Base-by-base conservation (phyloP, 2,329 filamentous ascomycete species). In the Lomentospora prolificans region DNA sequence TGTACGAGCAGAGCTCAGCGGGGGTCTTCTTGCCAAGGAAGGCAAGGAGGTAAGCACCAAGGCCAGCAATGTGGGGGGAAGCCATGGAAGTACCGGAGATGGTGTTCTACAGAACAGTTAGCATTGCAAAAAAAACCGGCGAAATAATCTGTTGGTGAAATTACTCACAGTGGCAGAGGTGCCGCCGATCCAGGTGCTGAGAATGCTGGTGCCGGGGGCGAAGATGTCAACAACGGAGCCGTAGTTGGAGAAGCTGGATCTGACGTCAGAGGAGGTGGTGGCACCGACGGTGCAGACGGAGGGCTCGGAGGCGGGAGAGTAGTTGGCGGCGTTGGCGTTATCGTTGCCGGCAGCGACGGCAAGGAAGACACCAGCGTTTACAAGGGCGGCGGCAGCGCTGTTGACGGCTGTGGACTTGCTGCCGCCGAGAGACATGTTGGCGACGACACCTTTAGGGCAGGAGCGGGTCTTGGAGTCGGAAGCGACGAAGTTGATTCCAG, bases 51-150 rank as follows among this genome's bases (percentile, higher is more conserved):
- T 75, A 75, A 46, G 55, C 51, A 14, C 60, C 79, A n/a, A 86
- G 65, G 9, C 83, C 83, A 27, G 79, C 72, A 55, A 86, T 72
- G 63, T 85, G 81, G 0, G 82, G n/a, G 2, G 75, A 70, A 2
- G 82, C 79, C 81, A 85, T 85, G 36, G 76, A 81, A 4, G 83
- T 86, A 30, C 82, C 83, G 12, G 73, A 77, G 62, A 82, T 72
- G 28, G 64, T 72, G 51, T 68, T 68, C 58, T 60, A 2, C 44
- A 10, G 17, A 10, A 3, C 44, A 33, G 30, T n/a, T n/a, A n/a
- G n/a, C n/a, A n/a, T n/a, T n/a, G n/a, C n/a, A n/a, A n/a, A n/a
- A n/a, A n/a, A n/a, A n/a, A n/a, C n/a, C n/a, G n/a, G n/a, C n/a
- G n/a, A n/a, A n/a, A n/a, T n/a, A n/a, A n/a, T n/a, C n/a, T n/a